A percentile compares a stretch with the other conserved stretches of the same genome.
phyloP scores from a whole-genome alignment of 495 filamentous ascomycete genomes.

The Wilcoxina mikolae region DNA sequence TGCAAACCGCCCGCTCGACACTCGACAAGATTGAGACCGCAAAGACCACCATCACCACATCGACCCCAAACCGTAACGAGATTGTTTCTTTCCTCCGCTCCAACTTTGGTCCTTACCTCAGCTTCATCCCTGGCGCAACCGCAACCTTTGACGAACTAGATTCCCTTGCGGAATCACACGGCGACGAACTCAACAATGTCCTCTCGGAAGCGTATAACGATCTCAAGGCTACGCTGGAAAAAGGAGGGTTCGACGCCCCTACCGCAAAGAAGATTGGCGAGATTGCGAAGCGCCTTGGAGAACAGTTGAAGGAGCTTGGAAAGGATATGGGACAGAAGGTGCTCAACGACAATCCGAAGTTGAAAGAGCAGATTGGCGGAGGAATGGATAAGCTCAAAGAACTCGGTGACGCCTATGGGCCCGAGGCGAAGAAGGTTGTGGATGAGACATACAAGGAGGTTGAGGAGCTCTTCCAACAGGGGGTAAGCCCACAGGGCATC shows the following conservation, averaged over 20 bases:
- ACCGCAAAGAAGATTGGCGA: slow-evolving; percentile 39
- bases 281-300: slow-evolving; percentile 39
- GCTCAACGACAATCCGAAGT: slow-evolving; percentile 47
- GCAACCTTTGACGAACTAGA: slow-evolving; percentile 49
- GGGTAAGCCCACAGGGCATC: slow-evolving; percentile 36
- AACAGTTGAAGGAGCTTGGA: slow-evolving; percentile 39
- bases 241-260: slow-evolving; percentile 38
- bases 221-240: slow-evolving; percentile 37
- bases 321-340: slow-evolving; percentile 43
- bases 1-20: slow-evolving; percentile 1
- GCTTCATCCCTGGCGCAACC: slow-evolving; percentile 54
- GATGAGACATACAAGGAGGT: slow-evolving; percentile 51
- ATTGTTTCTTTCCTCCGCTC: slow-evolving; percentile 6
- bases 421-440: slow-evolving; percentile 52
- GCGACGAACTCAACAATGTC: slow-evolving; percentile 47
- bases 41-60: neutral
- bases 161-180: slow-evolving; percentile 41
- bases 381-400: slow-evolving; percentile 46
- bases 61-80: neutral
- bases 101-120: slow-evolving; percentile 35
- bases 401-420: slow-evolving; percentile 48
- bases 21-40: neutral
- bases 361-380: slow-evolving; percentile 53
- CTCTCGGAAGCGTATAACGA: slow-evolving; percentile 45
- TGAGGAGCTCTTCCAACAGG: slow-evolving; percentile 39